Percentiles rank a stretch among this genome's conserved stretches.
Evolutionary conservation across 495 filamentous ascomycete genomes (phyloP).

Genomic region (Poronia punctata): DNA sequence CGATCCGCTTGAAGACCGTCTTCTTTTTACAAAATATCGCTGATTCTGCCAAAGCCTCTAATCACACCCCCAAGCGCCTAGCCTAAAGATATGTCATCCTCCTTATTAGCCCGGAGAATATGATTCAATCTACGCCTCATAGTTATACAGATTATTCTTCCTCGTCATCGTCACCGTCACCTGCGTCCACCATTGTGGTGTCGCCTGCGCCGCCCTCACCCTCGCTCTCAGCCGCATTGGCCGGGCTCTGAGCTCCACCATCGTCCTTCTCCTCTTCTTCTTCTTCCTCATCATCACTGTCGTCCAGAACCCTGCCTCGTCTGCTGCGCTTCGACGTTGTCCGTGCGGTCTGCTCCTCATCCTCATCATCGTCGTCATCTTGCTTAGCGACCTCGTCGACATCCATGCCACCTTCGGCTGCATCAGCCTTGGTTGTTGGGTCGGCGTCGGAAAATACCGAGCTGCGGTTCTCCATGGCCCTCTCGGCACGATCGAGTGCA

Average conservation of each 20-base stretch:
- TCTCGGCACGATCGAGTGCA: conserved; percentile 37
- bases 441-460: conserved; percentile 22
- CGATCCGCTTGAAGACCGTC: no score
- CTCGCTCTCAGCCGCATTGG: conserved; percentile 22
- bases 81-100: not conserved
- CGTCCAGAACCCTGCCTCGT: conserved; percentile 35
- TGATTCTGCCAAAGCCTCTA: conserved; percentile 3
- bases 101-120: no score
- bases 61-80: conserved; percentile 2
- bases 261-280: no score
- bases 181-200: conserved; percentile 33
- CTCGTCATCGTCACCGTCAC: conserved; percentile 26
- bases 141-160: conserved; percentile 27
- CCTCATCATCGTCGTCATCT: conserved; percentile 37
- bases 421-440: conserved; percentile 18
- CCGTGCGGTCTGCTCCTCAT: conserved; percentile 27
- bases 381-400: conserved; percentile 27
- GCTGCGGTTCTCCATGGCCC: conserved; percentile 24
- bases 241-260: conserved; percentile 9
- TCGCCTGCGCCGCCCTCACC: conserved; percentile 20
- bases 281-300: conserved; percentile 42
- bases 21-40: not conserved
- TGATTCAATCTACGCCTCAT: no score
- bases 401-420: conserved; percentile 26
- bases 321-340: conserved; percentile 27